Conservation (phyloP, 805 yeast genomes). For the Lachancea nothofagi region DNA sequence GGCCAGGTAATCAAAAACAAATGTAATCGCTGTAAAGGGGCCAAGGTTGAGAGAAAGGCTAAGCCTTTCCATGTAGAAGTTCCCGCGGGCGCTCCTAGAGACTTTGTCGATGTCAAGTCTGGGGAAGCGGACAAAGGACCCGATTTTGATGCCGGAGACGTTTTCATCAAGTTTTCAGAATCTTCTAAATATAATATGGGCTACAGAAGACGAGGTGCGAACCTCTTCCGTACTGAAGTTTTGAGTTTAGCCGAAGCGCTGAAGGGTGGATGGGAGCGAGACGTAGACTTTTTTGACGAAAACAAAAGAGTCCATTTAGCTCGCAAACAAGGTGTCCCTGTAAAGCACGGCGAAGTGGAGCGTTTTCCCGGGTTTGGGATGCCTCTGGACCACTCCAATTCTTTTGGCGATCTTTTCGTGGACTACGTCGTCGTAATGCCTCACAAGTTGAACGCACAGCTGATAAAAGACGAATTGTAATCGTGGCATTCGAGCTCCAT, state of each 20-base stretch:
- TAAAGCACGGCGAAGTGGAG: constrained; percentile 68
- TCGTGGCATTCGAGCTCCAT: neutral
- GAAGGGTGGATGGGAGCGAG: constrained; percentile 75
- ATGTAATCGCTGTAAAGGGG: constrained; percentile 70
- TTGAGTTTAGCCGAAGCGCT: constrained; percentile 67
- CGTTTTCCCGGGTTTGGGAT: constrained; percentile 71
- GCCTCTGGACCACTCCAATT: constrained; percentile 55
- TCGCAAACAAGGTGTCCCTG: constrained; percentile 48
- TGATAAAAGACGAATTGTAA: constrained; percentile 7
- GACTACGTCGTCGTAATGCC: constrained; percentile 47
- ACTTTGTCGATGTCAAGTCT: constrained; percentile 48
- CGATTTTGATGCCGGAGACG: constrained; percentile 76
- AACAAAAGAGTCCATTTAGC: constrained; percentile 42
- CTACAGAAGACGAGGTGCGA: constrained; percentile 69
- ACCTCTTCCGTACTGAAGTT: constrained; percentile 77
- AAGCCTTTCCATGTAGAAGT: constrained; percentile 59
- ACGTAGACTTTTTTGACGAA: constrained; percentile 60
- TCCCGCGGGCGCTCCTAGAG: constrained; percentile 65
- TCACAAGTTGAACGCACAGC: constrained; percentile 9
- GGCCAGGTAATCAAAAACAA: constrained; percentile 61
- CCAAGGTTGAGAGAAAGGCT: constrained; percentile 49
- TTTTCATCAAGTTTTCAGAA: constrained; percentile 59
- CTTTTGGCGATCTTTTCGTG: constrained; percentile 49
- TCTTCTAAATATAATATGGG: constrained; percentile 56
- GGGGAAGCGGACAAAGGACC: constrained; percentile 87